These are phyloP conservation scores for Annulohypoxylon maeteangense DNA, from an alignment of 495 filamentous ascomycete species.

Conservation along the genomic window DNA sequence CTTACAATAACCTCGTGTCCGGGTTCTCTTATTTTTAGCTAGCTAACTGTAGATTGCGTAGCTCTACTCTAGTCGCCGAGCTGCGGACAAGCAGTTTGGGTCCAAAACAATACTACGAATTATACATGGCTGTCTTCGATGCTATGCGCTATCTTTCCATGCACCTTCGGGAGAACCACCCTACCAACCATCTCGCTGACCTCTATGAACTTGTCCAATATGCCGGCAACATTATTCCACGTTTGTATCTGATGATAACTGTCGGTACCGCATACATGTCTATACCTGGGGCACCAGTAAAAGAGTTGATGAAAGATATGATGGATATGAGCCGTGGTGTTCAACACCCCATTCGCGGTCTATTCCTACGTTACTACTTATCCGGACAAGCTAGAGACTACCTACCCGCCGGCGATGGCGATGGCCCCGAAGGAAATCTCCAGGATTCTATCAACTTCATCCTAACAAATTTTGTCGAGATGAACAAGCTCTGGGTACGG, in stretches of 20 bases:
- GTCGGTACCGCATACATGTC: constrained; percentile 99
- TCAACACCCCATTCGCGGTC: constrained; percentile 92
- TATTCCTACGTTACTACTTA: constrained; percentile 96
- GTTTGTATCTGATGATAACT: constrained; percentile 98
- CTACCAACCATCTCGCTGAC: constrained; percentile 96
- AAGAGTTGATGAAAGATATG: constrained; percentile 99
- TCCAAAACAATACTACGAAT: constrained; percentile 98
- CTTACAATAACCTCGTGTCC: not conserved
- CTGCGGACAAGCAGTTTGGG: constrained; percentile 94
- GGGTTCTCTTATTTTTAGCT: not conserved
- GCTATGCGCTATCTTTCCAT: constrained; percentile 95
- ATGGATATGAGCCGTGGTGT: constrained; percentile 99
- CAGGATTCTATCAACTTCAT: constrained; percentile 98
- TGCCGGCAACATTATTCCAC: constrained; percentile 96
- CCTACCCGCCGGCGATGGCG: constrained; percentile 80
- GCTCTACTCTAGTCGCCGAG: constrained; percentile 97
- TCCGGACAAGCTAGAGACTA: constrained; percentile 92
- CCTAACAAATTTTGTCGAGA: constrained; percentile 98
- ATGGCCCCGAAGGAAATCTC: constrained; percentile 95
- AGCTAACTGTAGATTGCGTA: constrained; percentile 53
- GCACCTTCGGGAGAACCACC: constrained; percentile 96
- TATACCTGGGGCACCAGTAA: constrained; percentile 96
- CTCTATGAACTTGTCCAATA: constrained; percentile 99
- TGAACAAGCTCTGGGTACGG: constrained; percentile 99
- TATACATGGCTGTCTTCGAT: constrained; percentile 99